These are phyloP conservation scores for Malus hybrid DNA, from an alignment of 331 rosid genomes.

Conservation along the genomic window DNA sequence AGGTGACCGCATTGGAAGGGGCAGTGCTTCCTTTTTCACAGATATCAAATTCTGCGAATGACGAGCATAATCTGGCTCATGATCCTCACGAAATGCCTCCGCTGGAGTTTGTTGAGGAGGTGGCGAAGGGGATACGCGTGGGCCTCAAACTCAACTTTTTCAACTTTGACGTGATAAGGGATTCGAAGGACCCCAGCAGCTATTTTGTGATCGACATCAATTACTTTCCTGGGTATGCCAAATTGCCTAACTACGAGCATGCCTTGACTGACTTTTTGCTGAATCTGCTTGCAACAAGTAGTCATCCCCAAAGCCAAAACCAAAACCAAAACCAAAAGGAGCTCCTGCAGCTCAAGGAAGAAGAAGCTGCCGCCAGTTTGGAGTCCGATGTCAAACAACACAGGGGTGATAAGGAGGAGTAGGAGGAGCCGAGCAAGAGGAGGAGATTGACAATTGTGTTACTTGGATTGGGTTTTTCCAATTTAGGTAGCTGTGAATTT, in stretches of 20 bases:
- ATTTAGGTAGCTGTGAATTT: too few relatives aligned
- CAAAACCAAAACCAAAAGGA: neutral
- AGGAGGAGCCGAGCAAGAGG: neutral
- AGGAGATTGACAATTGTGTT: too few relatives aligned
- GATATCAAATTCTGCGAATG: slow-evolving; percentile 27
- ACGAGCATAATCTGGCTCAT: neutral
- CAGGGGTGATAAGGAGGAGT: too few relatives aligned
- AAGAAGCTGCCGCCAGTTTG: neutral
- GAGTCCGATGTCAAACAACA: too few relatives aligned
- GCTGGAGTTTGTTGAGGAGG: slow-evolving; percentile 21
- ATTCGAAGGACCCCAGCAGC: slow-evolving; percentile 14
- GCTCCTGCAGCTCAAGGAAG: neutral
- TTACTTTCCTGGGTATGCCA: slow-evolving; percentile 62
- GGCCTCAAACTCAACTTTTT: slow-evolving; percentile 29
- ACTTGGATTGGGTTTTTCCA: too few relatives aligned
- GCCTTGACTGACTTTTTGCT: slow-evolving; percentile 18
- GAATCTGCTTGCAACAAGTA: neutral
- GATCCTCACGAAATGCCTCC: slow-evolving; percentile 37
- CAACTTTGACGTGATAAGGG: slow-evolving; percentile 61
- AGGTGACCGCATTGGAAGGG: slow-evolving; percentile 1
- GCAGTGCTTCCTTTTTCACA: slow-evolving; percentile 31
- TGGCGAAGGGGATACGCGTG: slow-evolving; percentile 15
- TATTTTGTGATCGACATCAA: slow-evolving; percentile 62
- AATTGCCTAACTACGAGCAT: slow-evolving; percentile 16
- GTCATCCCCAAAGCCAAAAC: too few relatives aligned